Evolutionary conservation across 2,329 filamentous ascomycete genomes (phyloP), one percentile per base, ranked within the genome.

Genomic region (Fusarium nisikadoi): DNA sequence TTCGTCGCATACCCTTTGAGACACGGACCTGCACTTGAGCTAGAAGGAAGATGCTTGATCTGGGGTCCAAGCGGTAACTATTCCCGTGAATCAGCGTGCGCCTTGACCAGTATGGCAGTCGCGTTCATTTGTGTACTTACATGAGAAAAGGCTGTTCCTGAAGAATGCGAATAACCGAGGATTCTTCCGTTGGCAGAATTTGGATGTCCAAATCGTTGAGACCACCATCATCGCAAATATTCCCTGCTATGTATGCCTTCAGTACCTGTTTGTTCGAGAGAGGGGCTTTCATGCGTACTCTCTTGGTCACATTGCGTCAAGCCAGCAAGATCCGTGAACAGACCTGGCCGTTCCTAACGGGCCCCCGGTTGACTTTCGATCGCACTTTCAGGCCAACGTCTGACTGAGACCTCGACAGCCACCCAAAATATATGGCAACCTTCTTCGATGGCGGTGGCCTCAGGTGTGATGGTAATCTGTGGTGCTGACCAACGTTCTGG

Each of bases 171-270:
- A 86, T 52, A 36, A 89, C 77, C 10, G 79, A 79, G 45, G 81
- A 85, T 38, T 80, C 81, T 27, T 68, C 65, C 3, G 81, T 79
- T 0, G 87, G 83, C 10, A 84, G 65, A 27, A 89, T 74, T 27
- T 88, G 82, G 7, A 88, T 78, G 5, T 79, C 80, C 41, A 89
- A 72, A 63, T 88, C 82, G 71, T 86, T 84, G 19, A 90, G 78
- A 65, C 84, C 86, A 16, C 85, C 86, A 76, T 85, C 85, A 38
- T 81, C 81, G 62, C 82, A 79, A 20, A 74, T 74, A 10, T 70
- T 70, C 65, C 80, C 83, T 84, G 23, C 62, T 67, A 20, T 23
- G 16, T 12, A 23, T 39, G 9, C 31, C 19, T 41, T 73, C 45
- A 76, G 55, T 53, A 45, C 17, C 35, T 13, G 20, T 29, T 55